Evolutionary conservation across 2,329 filamentous ascomycete species (phyloP), one percentile per base, ranked within the genome.

Genomic region (Fusarium redolens): DNA sequence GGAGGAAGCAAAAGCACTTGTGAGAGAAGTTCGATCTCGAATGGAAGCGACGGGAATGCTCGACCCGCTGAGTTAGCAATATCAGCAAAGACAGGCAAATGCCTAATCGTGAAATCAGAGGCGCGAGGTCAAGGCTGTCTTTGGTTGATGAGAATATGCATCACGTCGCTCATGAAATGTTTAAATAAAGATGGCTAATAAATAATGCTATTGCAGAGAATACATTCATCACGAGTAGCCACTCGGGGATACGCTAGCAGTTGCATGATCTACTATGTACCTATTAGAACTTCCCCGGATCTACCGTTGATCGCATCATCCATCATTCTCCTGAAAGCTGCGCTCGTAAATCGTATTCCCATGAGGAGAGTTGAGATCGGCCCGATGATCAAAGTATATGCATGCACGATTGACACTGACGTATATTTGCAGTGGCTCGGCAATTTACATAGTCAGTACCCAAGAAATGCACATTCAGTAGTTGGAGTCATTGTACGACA

Each of bases 1-100:
- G 4, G 96, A 99, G 80, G 96, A 99, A 82, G 96, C 96, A 33
- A 98, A 98, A 83, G 94, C 95, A 7, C 85, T 98, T 75, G 93
- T 97, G 69, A 89, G 94, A 69, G 96, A 98, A 81, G 92, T 97
- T 17, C 88, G 95, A 75, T 92, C 92, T 8, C 89, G 93, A 73
- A 88, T 95, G 82, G 92, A 94, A 55, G 82, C 81, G n/a, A 78
- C 79, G 14, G 82, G 77, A 22, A 72, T 79, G 73, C 68, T 82
- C 60, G 78, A 75, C 31, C 75, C 69, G 54, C 66, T 72, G 58
- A 72, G 66, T 60, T 78, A 76, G 73, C 54, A 62, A 35, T 57
- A 73, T 68, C 67, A 44, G 45, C 67, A 61, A 61, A 59, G 69
- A 69, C 58, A 65, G 48, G 28, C 52, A 33, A 61, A 61, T 37